Evolutionary conservation across 305 asterid species (phyloP), one percentile per base, ranked within the genome.

Genomic region (Nicotiana rustica): DNA sequence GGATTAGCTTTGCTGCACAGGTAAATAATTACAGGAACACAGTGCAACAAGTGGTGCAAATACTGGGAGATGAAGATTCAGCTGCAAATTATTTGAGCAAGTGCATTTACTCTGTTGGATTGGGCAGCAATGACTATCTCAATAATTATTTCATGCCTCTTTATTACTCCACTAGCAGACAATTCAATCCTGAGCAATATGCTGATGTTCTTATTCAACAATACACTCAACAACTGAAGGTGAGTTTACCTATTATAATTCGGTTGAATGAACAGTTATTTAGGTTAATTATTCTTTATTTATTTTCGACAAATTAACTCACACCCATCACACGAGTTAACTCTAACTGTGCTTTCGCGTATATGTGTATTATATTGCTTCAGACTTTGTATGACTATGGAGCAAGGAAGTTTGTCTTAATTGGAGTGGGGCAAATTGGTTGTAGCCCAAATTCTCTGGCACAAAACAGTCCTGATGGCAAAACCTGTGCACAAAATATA

Each of bases 71-170:
- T 61, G 87, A 84, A 75, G 41, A 81, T 38, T 8, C 85, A 0
- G 87, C 92, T 6, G 81, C 87, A 59, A 44, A 80, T 83, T 79
- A 89, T 78, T 79, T 89, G 2, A 86, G 85, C 82, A 86, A 85
- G 29, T 89, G 98, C 82, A 87, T 93, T n/a, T 95, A 83, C 71
- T 84, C 92, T 9, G 12, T 95, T 14, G 94, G 91, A 67, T 0
- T 93, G 13, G 99, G 98, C 25, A 95, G 97, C 89, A 95, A 93
- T 19, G 99, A 95, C 80, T 95, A 95, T 78, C 95, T 95, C 6
- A 92, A 93, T 91, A 93, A 95, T 85, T 95, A 95, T 67, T 92
- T 92, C 89, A 88, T 90, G 93, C 99, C 99, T 4, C 71, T 49
- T 2, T 80, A 80, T 70, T 80, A 80, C 65, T 41, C 83, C 78